Evolutionary conservation across 352 stramenopile genomes (phyloP), one percentile per base, ranked within the genome.

Genomic region (Globisporangium paddicum): DNA sequence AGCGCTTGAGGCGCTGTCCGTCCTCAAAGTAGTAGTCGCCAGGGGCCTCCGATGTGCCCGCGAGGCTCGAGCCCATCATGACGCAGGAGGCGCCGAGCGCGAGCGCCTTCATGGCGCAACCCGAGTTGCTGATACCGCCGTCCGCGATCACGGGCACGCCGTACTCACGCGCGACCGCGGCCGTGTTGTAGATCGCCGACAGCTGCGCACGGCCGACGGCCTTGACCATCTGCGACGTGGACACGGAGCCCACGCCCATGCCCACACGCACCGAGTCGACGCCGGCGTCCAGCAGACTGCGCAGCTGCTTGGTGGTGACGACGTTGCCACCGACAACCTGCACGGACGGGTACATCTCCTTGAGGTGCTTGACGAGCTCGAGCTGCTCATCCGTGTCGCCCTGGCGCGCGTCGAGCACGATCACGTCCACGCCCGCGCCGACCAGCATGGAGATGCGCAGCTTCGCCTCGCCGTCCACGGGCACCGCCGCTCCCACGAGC

Each of bases 11-110:
- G 41, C 97, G 93, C 64, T 99, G 93, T 35, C 97, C 97, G 67
- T 99, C 96, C 81, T 99, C 95, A 69, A 99, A 99, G 70, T 99
- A 99, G 75, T 99, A 99, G 69, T 99, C 95, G 28, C 97, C 97
- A 5, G 97, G 97, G 23, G 97, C 90, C 74, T 99, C 97, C 44
- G 98, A 94, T 11, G 97, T 99, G 46, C 79, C 97, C 8, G 97
- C 97, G 57, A 99, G 87, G 71, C 98, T 97, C 28, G 90, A 98
- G 46, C 97, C 97, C 95, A 99, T 99, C 97, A 99, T 99, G 42
- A 99, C 96, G 65, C 93, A 97, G 38, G 92, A 98, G 35, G 97
- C 97, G 34, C 97, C 97, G 8, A 99, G 75, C 11, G 79, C 82
- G 13, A 99, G 83, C 2, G 97, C 97, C 83, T 99, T 99, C 55